These are phyloP conservation scores for Dillenia turbinata DNA, from an alignment of 164 flowering plant genomes.

Conservation along the genomic window DNA sequence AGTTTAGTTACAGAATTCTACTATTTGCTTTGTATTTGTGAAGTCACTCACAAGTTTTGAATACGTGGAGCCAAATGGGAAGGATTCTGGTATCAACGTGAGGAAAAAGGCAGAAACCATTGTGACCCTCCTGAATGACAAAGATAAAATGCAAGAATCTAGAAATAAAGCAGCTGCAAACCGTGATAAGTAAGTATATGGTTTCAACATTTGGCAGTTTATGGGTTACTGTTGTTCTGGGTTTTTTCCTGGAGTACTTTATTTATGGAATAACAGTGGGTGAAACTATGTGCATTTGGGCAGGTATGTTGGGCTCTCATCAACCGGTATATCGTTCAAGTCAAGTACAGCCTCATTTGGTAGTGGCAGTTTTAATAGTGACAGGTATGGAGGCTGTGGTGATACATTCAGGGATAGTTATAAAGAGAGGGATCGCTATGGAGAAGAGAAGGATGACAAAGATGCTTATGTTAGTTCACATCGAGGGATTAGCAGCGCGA, in stretches of 20 bases:
- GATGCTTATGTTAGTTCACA: constrained; percentile 39
- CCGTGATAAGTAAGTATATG: constrained; percentile 76
- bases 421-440: constrained; percentile 37
- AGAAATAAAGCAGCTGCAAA: constrained; percentile 89
- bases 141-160: constrained; percentile 81
- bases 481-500: constrained; percentile 27
- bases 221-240: not conserved
- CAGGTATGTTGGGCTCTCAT: constrained; percentile 95
- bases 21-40: constrained; percentile 15
- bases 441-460: constrained; percentile 38
- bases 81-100: constrained; percentile 94
- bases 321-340: constrained; percentile 71
- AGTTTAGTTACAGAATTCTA: not conserved
- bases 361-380: constrained; percentile 46
- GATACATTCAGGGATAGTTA: constrained; percentile 41
- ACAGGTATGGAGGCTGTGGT: constrained; percentile 54
- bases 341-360: constrained; percentile 61
- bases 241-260: not conserved
- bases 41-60: constrained; percentile 90
- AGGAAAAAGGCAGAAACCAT: constrained; percentile 89
- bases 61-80: constrained; percentile 91
- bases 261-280: not conserved
- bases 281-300: constrained; percentile 10
- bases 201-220: constrained; percentile 7
- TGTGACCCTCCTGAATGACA: constrained; percentile 61